These are phyloP conservation scores for Lactifluus subvellereus DNA, from an alignment of 768 basidiomycete species.

Conservation along the genomic window DNA sequence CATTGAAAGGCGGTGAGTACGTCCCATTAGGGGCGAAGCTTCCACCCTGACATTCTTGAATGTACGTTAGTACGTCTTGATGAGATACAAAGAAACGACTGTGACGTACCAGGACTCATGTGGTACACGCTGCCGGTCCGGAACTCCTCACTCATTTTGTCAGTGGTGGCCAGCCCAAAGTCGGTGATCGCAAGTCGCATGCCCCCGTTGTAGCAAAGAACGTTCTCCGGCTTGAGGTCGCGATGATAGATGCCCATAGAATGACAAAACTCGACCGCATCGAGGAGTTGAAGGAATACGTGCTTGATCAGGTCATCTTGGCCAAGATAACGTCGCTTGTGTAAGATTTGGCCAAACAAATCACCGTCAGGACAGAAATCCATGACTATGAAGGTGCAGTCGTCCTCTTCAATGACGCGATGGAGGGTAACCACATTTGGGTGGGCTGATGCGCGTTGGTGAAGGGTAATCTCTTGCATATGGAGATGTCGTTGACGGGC, in stretches of 20 bases:
- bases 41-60: slow-evolving; percentile 82
- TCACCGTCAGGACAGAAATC: slow-evolving; percentile 90
- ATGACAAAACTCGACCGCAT: slow-evolving; percentile 92
- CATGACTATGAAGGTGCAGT: slow-evolving; percentile 86
- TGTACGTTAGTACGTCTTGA: slow-evolving; percentile 25
- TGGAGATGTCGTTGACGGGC: slow-evolving; percentile 64
- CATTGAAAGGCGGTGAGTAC: slow-evolving; percentile 86
- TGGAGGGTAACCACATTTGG: slow-evolving; percentile 84
- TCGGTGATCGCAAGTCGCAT: slow-evolving; percentile 81
- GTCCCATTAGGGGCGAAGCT: slow-evolving; percentile 53
- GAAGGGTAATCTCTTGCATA: slow-evolving; percentile 81
- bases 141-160: slow-evolving; percentile 79
- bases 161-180: slow-evolving; percentile 91
- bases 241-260: slow-evolving; percentile 89
- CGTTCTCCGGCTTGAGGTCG: slow-evolving; percentile 95
- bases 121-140: slow-evolving; percentile 97
- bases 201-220: slow-evolving; percentile 79
- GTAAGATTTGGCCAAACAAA: slow-evolving; percentile 85
- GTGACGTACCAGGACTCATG: slow-evolving; percentile 82
- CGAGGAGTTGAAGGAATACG: slow-evolving; percentile 89
- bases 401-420: slow-evolving; percentile 77
- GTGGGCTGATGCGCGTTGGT: slow-evolving; percentile 68
- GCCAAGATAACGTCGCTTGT: slow-evolving; percentile 73
- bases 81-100: slow-evolving; percentile 7
- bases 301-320: slow-evolving; percentile 79